Evolutionary conservation across 306 rosid species (phyloP), one percentile per base, ranked within the genome.

Genomic region (Chamaecrista fasciculata): DNA sequence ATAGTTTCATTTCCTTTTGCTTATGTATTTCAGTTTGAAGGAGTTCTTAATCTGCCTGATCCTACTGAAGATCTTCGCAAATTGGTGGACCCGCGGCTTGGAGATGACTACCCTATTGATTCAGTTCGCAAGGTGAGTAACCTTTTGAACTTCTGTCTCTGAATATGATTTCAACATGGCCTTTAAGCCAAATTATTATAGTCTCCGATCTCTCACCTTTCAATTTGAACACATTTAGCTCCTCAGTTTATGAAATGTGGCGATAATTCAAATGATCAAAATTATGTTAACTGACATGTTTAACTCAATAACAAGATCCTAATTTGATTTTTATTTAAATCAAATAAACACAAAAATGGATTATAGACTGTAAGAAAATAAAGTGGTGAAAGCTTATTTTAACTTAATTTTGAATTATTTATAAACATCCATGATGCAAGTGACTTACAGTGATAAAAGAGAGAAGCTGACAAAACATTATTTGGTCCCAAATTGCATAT

Each of bases 61-160:
- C 82, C 88, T 16, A 67, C 23, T 55, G 94, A 88, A 50, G 84
- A 73, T 47, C 90, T 93, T 48, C 76, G 72, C 20, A 83, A 81
- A 68, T 62, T 93, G 74, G 86, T 90, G 66, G 98, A 93, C 74
- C 84, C 91, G 36, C 80, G 87, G 73, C 91, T 93, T 8, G 90
- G 84, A 72, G 90, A 93, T 59, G 82, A 76, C 77, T 93, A 80
- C 78, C 80, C 87, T 19, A 69, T 86, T 20, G 97, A 93, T 57
- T 82, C 91, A 14, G 85, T 90, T 52, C 52, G 20, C 74, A 88
- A 93, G 96, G 98, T 90, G 37, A 82, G 28, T 11, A 25, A 5
- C 34, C 2, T 2, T 29, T 29, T 29, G 34, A 29, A 29, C 2
- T 2, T 29, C 2, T 29, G 2, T 2, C 2, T 5, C 2, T 2